Base-by-base conservation (phyloP, 2,329 filamentous ascomycete genomes). In the Kalmusia sp. region DNA sequence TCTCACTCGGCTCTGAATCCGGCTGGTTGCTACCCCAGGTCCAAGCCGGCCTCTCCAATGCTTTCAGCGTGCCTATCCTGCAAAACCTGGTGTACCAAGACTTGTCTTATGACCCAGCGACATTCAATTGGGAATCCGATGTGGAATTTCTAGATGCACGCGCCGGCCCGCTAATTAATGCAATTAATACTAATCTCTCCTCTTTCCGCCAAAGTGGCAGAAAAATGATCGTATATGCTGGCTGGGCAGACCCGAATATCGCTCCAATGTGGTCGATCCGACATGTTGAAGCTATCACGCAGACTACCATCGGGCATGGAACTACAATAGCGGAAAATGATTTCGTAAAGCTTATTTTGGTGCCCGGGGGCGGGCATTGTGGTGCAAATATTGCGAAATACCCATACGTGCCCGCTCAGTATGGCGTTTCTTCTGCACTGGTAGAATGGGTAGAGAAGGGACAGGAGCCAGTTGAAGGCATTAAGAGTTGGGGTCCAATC, bases 271-370 rank as follows among this genome's bases (percentile, higher is more conserved):
- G 34, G 35, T 17, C 46, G 3, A n/a, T 49, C 15, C 46, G 30
- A 39, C 46, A 49, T 30, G 46, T 49, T 21, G 46, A 49, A 49
- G 46, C 46, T 25, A 30, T 49, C 24, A 49, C 46, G 24, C 22
- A 22, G 9, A 24, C 6, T 8, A 40, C 46, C n/a, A 39, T 49
- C 8, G 46, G 46, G 14, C 14, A 9, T 14, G 46, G 14, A 21
- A 31, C 24, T 22, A 33, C 25, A 6, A 49, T 49, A 49, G 46
- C 24, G 6, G 46, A 49, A 17, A 49, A 49, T 35, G 46, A 49
- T 31, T 49, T 49, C 27, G 2, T 49, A 15, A 49, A 49, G 46
- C 46, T 39, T 31, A 35, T 49, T 12, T 40, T 49, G 46, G 46
- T 49, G 19, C 35, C 46, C 11, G 46, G 46, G 15, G 46, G 35